Evolutionary conservation across 23 red algal species (phyloP).

Genomic region (Rhodosorus marinus): DNA sequence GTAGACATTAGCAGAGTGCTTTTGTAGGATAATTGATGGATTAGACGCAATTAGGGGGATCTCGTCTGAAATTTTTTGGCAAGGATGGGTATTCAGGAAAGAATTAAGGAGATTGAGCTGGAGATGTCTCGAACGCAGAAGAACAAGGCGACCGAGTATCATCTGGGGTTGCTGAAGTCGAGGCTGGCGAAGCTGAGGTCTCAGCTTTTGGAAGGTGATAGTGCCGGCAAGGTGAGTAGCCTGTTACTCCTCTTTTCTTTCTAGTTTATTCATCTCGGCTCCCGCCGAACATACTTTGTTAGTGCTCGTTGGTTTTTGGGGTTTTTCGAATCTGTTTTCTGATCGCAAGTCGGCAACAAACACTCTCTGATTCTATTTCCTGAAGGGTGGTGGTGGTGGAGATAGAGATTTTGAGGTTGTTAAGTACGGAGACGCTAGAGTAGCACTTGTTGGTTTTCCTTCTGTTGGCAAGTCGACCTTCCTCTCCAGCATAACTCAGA

Average conservation of each 20-base stretch:
- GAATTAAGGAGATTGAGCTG: slow-evolving; percentile 88
- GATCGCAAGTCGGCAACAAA: not conserved
- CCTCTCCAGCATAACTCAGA: slow-evolving; percentile 64
- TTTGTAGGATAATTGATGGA: too few species aligned
- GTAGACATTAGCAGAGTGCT: too few species aligned
- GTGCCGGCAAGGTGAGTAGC: too few species aligned
- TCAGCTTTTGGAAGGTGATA: slow-evolving; percentile 60
- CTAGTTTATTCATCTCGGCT: too few species aligned
- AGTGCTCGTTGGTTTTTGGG: not conserved
- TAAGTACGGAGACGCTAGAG: slow-evolving; percentile 82
- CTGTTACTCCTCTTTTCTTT: too few species aligned
- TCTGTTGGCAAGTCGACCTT: slow-evolving; percentile 98
- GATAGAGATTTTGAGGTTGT: slow-evolving; percentile 83
- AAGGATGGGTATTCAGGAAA: slow-evolving; percentile 74
- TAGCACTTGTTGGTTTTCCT: slow-evolving; percentile 83
- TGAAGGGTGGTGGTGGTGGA: slow-evolving; percentile 31
- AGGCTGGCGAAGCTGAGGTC: slow-evolving; percentile 77
- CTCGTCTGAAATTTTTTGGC: too few species aligned
- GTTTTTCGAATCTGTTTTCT: not conserved
- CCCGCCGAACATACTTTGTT: too few species aligned
- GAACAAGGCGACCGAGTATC: slow-evolving; percentile 96
- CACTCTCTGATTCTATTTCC: too few species aligned
- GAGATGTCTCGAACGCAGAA: slow-evolving; percentile 85
- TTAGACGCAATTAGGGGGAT: too few species aligned
- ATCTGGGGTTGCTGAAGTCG: slow-evolving; percentile 88